Conservation (phyloP, 75 land plant genomes). For the Selaginella moellendorffii region DNA sequence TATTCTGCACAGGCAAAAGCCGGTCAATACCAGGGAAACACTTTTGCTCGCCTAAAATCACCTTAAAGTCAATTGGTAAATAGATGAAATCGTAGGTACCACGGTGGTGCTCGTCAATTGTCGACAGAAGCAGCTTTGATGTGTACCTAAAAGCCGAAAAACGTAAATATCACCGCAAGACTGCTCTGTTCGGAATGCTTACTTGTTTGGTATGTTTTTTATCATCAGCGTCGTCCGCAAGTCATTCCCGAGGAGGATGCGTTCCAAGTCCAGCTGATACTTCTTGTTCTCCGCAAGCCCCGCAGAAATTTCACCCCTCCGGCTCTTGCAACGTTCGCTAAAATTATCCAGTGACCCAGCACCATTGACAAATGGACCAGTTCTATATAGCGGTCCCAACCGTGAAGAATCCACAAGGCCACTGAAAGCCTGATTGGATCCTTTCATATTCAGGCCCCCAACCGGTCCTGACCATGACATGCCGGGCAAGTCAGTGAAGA, state of each 20-base stretch:
- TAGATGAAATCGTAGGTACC: slow-evolving; percentile 13
- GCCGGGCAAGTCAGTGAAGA: too few relatives aligned
- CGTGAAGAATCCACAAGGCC: too few relatives aligned
- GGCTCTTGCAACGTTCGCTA: slow-evolving; percentile 44
- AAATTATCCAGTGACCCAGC: slow-evolving; percentile 33
- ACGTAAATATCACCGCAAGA: background rate
- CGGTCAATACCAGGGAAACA: background rate
- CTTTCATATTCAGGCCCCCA: too few relatives aligned
- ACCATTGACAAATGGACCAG: slow-evolving; percentile 33
- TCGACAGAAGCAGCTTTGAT: slow-evolving; percentile 14
- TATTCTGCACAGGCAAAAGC: slow-evolving; percentile 11
- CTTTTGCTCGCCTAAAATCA: too few relatives aligned
- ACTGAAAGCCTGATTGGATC: too few relatives aligned
- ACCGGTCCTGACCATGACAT: too few relatives aligned
- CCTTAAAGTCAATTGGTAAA: slow-evolving; percentile 21
- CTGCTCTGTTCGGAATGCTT: slow-evolving; percentile 16
- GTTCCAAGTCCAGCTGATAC: slow-evolving; percentile 84
- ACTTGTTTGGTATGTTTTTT: slow-evolving; percentile 98
- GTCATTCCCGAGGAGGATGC: slow-evolving; percentile 75
- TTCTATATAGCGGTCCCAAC: too few relatives aligned
- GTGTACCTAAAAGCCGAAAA: slow-evolving; percentile 12
- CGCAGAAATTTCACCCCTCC: slow-evolving; percentile 47
- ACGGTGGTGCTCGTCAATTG: slow-evolving; percentile 13
- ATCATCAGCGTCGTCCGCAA: too few relatives aligned
- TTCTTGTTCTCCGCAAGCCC: slow-evolving; percentile 72